Conservation (phyloP, 2,329 filamentous ascomycete species). For the Incumbomyces lentus region DNA sequence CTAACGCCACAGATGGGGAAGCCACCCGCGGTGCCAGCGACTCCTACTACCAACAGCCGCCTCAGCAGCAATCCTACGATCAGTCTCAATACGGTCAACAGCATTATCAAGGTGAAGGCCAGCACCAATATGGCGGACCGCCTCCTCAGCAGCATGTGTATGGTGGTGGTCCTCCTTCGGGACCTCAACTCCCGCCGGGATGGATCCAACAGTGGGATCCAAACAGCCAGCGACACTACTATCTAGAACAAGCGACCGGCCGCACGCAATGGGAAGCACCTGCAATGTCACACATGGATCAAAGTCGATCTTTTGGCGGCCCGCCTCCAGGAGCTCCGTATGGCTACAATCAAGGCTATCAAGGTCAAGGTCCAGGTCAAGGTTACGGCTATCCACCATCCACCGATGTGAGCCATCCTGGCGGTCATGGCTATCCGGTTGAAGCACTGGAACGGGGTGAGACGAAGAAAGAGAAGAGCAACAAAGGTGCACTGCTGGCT, state of each 20-base stretch:
- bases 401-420: slow-evolving; percentile 5
- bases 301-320: slow-evolving; percentile 3
- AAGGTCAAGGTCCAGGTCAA: slow-evolving; percentile 10
- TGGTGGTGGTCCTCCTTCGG: slow-evolving; percentile 4
- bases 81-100: not conserved
- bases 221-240: slow-evolving; percentile 38
- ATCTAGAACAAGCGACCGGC: slow-evolving; percentile 39
- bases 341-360: slow-evolving; percentile 6
- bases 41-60: not conserved
- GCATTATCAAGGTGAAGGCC: not conserved
- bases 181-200: slow-evolving; percentile 31
- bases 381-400: slow-evolving; percentile 5
- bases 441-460: slow-evolving; percentile 1
- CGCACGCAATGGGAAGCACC: slow-evolving; percentile 40
- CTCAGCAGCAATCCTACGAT: slow-evolving; percentile 1
- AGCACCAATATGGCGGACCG: not conserved
- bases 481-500: slow-evolving; percentile 10
- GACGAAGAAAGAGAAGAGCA: slow-evolving; percentile 6
- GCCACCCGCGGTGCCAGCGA: slow-evolving; percentile 1
- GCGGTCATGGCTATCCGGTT: slow-evolving; percentile 1
- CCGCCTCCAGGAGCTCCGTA: slow-evolving; percentile 7
- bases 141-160: slow-evolving; percentile 1
- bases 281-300: slow-evolving; percentile 7
- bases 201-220: slow-evolving; percentile 39
- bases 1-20: not conserved